These are phyloP conservation scores for Zea luxurians DNA, from an alignment of 176 grass and related monocot species.

Conservation along the genomic window DNA sequence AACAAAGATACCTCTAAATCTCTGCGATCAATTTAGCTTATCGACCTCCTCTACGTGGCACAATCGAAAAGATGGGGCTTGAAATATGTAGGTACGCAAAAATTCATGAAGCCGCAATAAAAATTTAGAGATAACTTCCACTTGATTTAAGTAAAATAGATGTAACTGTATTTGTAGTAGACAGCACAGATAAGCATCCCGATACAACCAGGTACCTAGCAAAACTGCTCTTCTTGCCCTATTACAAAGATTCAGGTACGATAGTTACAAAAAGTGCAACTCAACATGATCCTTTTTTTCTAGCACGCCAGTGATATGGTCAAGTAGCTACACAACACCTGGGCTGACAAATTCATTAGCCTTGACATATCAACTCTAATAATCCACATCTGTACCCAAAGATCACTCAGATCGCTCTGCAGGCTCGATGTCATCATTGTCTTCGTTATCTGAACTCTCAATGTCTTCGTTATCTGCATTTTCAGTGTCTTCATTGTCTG, in stretches of 20 bases:
- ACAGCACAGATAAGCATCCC: not conserved
- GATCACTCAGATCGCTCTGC: constrained; percentile 28
- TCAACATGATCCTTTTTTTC: not conserved
- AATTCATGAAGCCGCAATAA: not conserved
- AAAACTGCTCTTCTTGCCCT: constrained; percentile 14
- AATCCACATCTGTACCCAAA: not conserved
- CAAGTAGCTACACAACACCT: not conserved
- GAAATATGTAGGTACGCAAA: too few species aligned
- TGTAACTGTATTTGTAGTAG: not conserved
- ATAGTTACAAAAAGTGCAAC: not conserved
- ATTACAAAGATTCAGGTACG: constrained; percentile 22
- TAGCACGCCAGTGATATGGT: not conserved
- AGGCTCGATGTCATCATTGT: not conserved
- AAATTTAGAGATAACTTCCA: not conserved
- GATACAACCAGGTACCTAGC: not conserved
- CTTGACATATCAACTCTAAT: not conserved
- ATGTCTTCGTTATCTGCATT: constrained; percentile 23
- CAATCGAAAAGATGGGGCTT: not conserved
- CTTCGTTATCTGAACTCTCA: constrained; percentile 9
- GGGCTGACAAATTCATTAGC: not conserved
- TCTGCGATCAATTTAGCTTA: not conserved
- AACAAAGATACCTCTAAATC: too few species aligned
- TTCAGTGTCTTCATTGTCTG: constrained; percentile 24
- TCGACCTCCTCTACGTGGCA: not conserved
- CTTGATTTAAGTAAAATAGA: not conserved